phyloP scores from a whole-genome alignment of 2,329 filamentous ascomycete species.

The Ilyonectria mors-panacis region DNA sequence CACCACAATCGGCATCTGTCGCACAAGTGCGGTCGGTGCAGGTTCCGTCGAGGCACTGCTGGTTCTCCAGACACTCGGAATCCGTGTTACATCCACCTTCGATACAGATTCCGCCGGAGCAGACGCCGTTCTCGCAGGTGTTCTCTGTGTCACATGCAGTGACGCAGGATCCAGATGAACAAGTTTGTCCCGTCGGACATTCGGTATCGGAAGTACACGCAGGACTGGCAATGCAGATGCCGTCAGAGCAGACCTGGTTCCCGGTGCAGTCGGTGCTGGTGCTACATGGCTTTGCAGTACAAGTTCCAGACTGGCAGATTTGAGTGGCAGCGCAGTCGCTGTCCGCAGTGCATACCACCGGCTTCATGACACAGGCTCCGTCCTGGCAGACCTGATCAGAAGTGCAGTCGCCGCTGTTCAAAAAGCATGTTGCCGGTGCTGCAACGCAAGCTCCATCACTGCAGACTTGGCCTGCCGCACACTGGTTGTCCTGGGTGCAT shows the following conservation, averaged over 20 bases:
- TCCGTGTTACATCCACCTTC: not conserved
- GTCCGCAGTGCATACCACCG: not conserved
- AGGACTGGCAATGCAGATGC: constrained; percentile 1
- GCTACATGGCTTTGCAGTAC: not conserved
- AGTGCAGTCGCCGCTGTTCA: not conserved
- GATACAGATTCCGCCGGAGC: not conserved
- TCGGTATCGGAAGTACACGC: not conserved
- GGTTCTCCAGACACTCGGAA: not conserved
- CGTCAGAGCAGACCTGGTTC: constrained; percentile 1
- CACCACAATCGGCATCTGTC: not conserved
- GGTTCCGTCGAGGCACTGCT: not conserved
- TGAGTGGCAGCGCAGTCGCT: not conserved
- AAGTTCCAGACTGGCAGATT: constrained; percentile 6
- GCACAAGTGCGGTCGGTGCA: not conserved
- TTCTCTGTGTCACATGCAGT: not conserved
- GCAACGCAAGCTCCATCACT: not conserved
- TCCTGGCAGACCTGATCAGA: not conserved
- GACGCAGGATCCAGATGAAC: not conserved
- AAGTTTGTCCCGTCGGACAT: not conserved
- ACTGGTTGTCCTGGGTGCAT: not conserved
- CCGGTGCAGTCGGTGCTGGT: not conserved
- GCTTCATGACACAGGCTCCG: constrained; percentile 6
- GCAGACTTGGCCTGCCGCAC: too few relatives aligned
- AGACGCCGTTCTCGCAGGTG: not conserved
- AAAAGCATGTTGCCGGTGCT: not conserved